Base-by-base conservation (phyloP, 1,284 basidiomycete genomes). In the Moesziomyces parantarcticus region DNA sequence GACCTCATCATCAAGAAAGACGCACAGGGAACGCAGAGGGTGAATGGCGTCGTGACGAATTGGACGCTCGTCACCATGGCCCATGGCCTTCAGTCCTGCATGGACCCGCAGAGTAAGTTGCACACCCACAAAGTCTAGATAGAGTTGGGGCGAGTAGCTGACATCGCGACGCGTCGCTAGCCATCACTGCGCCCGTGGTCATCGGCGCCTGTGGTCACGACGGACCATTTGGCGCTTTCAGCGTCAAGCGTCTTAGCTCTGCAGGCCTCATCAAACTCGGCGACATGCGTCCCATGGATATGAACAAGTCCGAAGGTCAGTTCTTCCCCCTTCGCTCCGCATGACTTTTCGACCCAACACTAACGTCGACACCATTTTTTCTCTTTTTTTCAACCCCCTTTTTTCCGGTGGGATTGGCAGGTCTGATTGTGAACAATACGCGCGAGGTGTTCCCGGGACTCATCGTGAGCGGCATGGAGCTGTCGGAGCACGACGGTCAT, bases 221-320 rank as follows among this genome's bases (percentile, higher is more conserved):
- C 76, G 92, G 92, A 0, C 91, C 91, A 0, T 92, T 92, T 88
- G 92, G 92, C 43, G 92, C 92, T 3, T 93, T 93, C 85, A 90
- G 89, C 34, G 92, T 92, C 63, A 93, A 93, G 85, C 88, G 92
- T 39, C 87, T 93, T 60, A 91, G 91, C 57, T 90, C 89, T 70
- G 88, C 90, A 40, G 92, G 92, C 20, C 85, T 93, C 66, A 85
- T 91, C 77, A 89, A 91, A 83, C 87, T 93, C 34, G 92, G 91
- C 3, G 92, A 92, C 84, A 93, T 93, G 92, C 86, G 89, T 20
- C 84, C 81, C 2, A 68, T 80, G 58, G 75, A 81, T 63, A 78
- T 78, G 81, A 77, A 77, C 71, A 54, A 70, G 49, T 76, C 77
- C 32, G 77, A 80, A 58, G 73, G 70, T 72, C 36, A 40, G 59